Evolutionary conservation across 2,329 filamentous ascomycete genomes (phyloP).

Genomic region (Neonectria coccinea): DNA sequence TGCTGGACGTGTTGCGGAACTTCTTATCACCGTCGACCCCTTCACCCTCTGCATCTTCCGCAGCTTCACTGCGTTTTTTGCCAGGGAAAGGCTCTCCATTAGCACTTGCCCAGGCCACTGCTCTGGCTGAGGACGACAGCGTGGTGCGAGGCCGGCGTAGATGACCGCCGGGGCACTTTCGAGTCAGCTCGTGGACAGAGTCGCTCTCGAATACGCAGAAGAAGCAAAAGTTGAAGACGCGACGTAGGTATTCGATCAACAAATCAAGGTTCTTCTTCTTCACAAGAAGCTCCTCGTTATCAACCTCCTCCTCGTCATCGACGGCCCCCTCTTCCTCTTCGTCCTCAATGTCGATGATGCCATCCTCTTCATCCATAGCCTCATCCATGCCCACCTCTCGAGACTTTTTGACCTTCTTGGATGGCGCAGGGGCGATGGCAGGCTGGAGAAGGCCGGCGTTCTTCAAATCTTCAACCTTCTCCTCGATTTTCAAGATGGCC

Average conservation of each 20-base stretch:
- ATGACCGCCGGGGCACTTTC: conserved; percentile 98
- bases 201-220: conserved; percentile 99
- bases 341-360: conserved; percentile 78
- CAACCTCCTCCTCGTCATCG: conserved; percentile 84
- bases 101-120: conserved; percentile 87
- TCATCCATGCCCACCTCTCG: conserved; percentile 71
- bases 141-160: conserved; percentile 90
- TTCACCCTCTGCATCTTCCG: conserved; percentile 71
- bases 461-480: conserved; percentile 84
- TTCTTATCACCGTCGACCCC: conserved; percentile 73
- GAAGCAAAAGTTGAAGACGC: conserved; percentile 99
- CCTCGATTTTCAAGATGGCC: conserved; percentile 83
- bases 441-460: conserved; percentile 82
- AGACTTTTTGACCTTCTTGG: conserved; percentile 71
- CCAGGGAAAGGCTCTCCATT: conserved; percentile 84
- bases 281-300: conserved; percentile 87
- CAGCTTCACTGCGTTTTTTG: conserved; percentile 76
- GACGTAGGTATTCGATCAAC: conserved; percentile 93
- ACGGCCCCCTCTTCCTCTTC: conserved; percentile 79
- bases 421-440: conserved; percentile 61
- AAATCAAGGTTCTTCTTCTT: conserved; percentile 99
- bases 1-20: conserved; percentile 75
- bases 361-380: conserved; percentile 73
- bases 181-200: conserved; percentile 92
- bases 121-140: conserved; percentile 83